phyloP scores from a whole-genome alignment of 1,284 basidiomycete genomes.

The Cutaneotrichosporon arboriforme region DNA sequence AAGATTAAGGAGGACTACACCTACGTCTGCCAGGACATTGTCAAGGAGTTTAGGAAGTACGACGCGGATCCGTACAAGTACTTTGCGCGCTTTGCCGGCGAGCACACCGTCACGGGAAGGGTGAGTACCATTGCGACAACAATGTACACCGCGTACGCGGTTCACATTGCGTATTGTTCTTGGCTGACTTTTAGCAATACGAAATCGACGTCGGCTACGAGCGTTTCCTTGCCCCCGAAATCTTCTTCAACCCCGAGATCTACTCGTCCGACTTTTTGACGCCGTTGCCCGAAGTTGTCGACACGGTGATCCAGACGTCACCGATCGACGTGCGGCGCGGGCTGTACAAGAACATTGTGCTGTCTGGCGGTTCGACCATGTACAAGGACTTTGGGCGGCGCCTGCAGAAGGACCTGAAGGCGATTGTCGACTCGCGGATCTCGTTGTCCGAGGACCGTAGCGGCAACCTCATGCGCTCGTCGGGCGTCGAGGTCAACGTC shows the following conservation, averaged over 20 bases:
- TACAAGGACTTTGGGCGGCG: constrained; percentile 96
- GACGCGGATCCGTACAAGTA: constrained; percentile 94
- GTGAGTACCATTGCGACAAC: constrained; percentile 57
- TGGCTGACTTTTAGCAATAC: no score
- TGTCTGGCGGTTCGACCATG: constrained; percentile 95
- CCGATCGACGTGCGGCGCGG: constrained; percentile 94
- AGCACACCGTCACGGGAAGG: constrained; percentile 85
- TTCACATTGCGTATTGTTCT: no score
- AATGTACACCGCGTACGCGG: no score
- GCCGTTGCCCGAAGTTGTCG: constrained; percentile 93
- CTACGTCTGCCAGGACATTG: constrained; percentile 98
- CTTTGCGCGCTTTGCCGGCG: constrained; percentile 90
- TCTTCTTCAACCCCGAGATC: constrained; percentile 99
- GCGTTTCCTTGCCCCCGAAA: constrained; percentile 97
- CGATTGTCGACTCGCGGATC: constrained; percentile 85
- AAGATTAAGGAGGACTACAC: constrained; percentile 98
- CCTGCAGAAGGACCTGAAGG: constrained; percentile 89
- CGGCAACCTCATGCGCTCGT: constrained; percentile 74
- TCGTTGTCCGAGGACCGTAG: constrained; percentile 69
- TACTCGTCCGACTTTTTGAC: constrained; percentile 97
- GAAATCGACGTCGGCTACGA: constrained; percentile 93
- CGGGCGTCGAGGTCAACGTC: constrained; percentile 92
- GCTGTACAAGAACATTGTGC: constrained; percentile 94
- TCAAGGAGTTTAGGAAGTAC: constrained; percentile 97
- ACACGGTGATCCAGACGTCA: constrained; percentile 89